Percentiles rank a stretch among this genome's conserved stretches.
These are phyloP conservation scores for Penicillium ochrochloron DNA, from an alignment of 495 filamentous ascomycete genomes.

Conservation along the genomic window DNA sequence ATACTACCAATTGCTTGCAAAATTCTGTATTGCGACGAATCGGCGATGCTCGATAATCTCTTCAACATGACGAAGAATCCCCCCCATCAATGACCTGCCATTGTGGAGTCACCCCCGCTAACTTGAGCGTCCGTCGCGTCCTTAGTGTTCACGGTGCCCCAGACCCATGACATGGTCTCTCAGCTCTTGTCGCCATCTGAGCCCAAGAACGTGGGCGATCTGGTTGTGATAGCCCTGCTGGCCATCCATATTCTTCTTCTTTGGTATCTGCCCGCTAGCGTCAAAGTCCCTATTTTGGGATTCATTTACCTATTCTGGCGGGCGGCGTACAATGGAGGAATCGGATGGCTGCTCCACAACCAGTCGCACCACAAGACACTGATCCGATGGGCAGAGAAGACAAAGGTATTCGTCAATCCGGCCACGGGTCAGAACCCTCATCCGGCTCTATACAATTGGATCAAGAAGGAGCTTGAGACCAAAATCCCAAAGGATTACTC, in stretches of 20 bases:
- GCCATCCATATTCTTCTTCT: constrained; percentile 72
- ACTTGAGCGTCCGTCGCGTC: constrained; percentile 15
- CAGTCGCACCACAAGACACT: constrained; percentile 89
- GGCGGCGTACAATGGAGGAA: constrained; percentile 87
- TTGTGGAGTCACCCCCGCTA: constrained; percentile 26
- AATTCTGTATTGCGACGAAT: not conserved
- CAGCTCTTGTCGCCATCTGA: constrained; percentile 93
- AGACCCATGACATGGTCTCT: constrained; percentile 98
- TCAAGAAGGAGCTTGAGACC: constrained; percentile 88
- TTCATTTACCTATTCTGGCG: constrained; percentile 90
- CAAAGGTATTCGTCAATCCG: constrained; percentile 84
- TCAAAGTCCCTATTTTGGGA: constrained; percentile 77
- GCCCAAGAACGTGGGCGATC: constrained; percentile 91
- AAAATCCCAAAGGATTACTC: constrained; percentile 94
- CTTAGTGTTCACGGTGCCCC: constrained; percentile 93
- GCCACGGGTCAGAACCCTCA: constrained; percentile 77
- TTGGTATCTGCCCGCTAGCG: constrained; percentile 67
- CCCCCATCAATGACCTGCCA: not conserved
- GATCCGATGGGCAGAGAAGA: constrained; percentile 85
- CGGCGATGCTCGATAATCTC: not conserved
- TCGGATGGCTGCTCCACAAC: constrained; percentile 84
- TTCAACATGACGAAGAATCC: not conserved
- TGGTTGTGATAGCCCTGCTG: constrained; percentile 79
- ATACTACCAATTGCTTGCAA: not conserved
- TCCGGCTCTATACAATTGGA: constrained; percentile 76